Base-by-base conservation (phyloP, 495 filamentous ascomycete genomes). In the Trichoderma asperelloides region DNA sequence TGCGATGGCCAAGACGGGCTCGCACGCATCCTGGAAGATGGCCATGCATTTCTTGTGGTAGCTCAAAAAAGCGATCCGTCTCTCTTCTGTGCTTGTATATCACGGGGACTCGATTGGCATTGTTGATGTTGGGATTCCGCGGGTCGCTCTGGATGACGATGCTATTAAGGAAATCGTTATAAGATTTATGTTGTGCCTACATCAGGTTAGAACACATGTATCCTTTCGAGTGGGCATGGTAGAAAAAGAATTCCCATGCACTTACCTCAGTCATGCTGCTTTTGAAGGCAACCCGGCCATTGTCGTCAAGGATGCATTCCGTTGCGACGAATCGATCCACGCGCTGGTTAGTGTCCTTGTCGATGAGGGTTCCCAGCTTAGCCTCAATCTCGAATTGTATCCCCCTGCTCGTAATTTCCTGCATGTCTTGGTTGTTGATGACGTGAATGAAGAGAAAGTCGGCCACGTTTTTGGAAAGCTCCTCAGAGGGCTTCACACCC, bases 311-410 rank as follows among this genome's bases (percentile, higher is more conserved):
- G 16, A 96, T 77, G 60, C 82, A 87, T 71, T 94, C 89, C 0
- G 88, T 85, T 39, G 77, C 63, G 12, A 95, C 79, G 8, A 87
- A 86, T 23, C 94, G 72, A 2, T 75, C 74, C 45, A 94, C 77
- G 43, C 92, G 83, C n/a, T 88, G 81, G 64, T 87, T 82, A 2
- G 85, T 87, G 67, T 84, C 82, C 74, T 82, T 87, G 71, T 93
- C 87, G 49, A 96, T 84, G 18, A 97, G 76, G 51, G 84, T 87
- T 63, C 94, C 94, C 21, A 98, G 75, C 74, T 97, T 97, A 11
- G 92, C 93, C 77, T 97, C 93, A 66, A 97, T 89, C 76, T 97
- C 93, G 47, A 96, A 83, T 66, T 91, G 83, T n/a, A 89, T 83
- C 5, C 85, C 87, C n/a, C 78, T 75, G 66, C 72, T 76, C 7